phyloP scores from a whole-genome alignment of 2,329 filamentous ascomycete species.

The Fusarium brachygibbosum region DNA sequence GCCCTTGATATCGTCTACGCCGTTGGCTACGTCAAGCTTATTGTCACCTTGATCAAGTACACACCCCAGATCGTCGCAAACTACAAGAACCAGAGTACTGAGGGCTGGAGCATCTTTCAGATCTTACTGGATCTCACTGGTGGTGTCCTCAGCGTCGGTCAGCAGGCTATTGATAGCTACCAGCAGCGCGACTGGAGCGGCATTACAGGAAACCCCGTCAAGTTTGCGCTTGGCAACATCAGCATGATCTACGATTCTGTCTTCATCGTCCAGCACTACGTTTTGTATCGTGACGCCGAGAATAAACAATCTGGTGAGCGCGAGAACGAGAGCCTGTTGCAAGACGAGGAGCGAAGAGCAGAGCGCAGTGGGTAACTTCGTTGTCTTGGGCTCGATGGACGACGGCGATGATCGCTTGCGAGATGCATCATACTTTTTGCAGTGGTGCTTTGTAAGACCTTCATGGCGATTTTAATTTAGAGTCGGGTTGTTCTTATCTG shows the following conservation, averaged over 20 bases:
- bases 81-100: conserved; percentile 85
- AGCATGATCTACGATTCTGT: conserved; percentile 87
- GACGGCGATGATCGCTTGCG: background rate
- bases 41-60: conserved; percentile 93
- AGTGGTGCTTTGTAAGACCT: background rate
- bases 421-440: background rate
- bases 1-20: conserved; percentile 75
- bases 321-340: conserved; percentile 49
- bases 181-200: conserved; percentile 90
- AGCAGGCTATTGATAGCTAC: conserved; percentile 87
- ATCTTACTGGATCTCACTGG: conserved; percentile 88
- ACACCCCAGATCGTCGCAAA: conserved; percentile 88
- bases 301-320: conserved; percentile 18
- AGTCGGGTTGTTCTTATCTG: conserved; percentile 10
- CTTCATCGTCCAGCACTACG: conserved; percentile 90
- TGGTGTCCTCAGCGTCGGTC: conserved; percentile 82
- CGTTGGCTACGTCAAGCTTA: conserved; percentile 88
- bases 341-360: conserved; percentile 49
- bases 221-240: conserved; percentile 87
- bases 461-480: conserved; percentile 9
- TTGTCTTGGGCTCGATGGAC: background rate
- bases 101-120: conserved; percentile 87
- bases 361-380: conserved; percentile 25
- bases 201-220: conserved; percentile 90
- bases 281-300: conserved; percentile 70